phyloP scores from a whole-genome alignment of 495 filamentous ascomycete genomes.

The Hypoxylon fragiforme region DNA sequence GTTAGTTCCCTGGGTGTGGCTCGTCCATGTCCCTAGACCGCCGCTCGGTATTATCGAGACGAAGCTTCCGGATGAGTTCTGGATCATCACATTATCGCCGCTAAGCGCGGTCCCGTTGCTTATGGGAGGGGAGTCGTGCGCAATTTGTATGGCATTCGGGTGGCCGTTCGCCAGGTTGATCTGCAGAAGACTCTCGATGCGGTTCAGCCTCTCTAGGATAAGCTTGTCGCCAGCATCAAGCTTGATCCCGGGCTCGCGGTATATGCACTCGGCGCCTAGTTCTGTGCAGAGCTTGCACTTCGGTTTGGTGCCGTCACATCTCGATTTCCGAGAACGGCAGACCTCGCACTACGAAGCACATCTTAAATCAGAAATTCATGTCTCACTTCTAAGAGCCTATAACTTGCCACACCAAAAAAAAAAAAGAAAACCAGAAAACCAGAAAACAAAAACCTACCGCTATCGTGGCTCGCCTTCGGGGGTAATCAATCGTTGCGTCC shows the following conservation, averaged over 20 bases:
- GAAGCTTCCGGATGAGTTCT: conserved; percentile 47
- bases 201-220: conserved; percentile 73
- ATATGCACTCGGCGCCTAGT: conserved; percentile 79
- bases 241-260: conserved; percentile 84
- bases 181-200: conserved; percentile 78
- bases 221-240: conserved; percentile 84
- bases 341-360: conserved; percentile 75
- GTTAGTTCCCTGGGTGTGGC: conserved; percentile 58
- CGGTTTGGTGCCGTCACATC: conserved; percentile 80
- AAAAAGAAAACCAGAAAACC: no score
- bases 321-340: conserved; percentile 79
- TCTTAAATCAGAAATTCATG: conserved; percentile 35
- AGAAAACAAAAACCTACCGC: conserved; percentile 71
- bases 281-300: conserved; percentile 84
- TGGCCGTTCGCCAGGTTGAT: conserved; percentile 59
- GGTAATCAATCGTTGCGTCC: conserved; percentile 68
- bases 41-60: conserved; percentile 64
- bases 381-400: neutral
- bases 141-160: conserved; percentile 45
- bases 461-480: conserved; percentile 70
- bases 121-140: conserved; percentile 65
- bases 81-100: conserved; percentile 62
- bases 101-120: conserved; percentile 70
- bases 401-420: no score
- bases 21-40: conserved; percentile 74